These are phyloP conservation scores for Cylindricascospora bacillispora DNA, from an alignment of 1,139 yeast genomes.

Conservation along the genomic window DNA sequence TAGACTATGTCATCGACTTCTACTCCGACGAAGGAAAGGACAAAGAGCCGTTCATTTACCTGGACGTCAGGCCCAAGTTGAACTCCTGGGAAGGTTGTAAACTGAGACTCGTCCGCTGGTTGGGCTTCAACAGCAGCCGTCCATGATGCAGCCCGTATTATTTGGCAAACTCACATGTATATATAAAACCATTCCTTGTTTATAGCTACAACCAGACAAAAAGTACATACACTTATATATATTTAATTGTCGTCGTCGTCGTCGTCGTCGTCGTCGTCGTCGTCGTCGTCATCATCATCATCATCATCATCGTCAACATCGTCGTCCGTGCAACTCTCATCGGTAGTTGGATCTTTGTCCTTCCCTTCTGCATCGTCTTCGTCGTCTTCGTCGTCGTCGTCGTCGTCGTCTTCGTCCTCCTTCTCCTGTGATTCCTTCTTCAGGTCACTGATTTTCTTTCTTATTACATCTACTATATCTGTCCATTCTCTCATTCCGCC, in stretches of 20 bases:
- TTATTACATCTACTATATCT: conserved; percentile 72
- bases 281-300: conserved; percentile 4
- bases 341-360: conserved; percentile 16
- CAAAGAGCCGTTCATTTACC: conserved; percentile 48
- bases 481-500: conserved; percentile 95
- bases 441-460: conserved; percentile 32
- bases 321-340: conserved; percentile 4
- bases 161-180: neutral
- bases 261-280: conserved; percentile 3
- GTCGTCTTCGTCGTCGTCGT: conserved; percentile 10
- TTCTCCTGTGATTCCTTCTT: conserved; percentile 18
- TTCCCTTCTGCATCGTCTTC: conserved; percentile 4
- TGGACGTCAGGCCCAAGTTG: conserved; percentile 87
- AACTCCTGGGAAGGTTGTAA: conserved; percentile 70
- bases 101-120: conserved; percentile 46
- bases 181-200: neutral
- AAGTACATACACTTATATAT: neutral
- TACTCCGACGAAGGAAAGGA: conserved; percentile 46
- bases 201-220: neutral
- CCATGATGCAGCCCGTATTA: neutral
- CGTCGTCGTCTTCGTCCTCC: conserved; percentile 12
- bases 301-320: conserved; percentile 4
- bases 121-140: conserved; percentile 31
- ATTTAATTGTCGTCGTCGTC: neutral
- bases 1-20: conserved; percentile 90